Evolutionary conservation across 2,329 filamentous ascomycete species (phyloP).

Genomic region (Talaromyces sp.): DNA sequence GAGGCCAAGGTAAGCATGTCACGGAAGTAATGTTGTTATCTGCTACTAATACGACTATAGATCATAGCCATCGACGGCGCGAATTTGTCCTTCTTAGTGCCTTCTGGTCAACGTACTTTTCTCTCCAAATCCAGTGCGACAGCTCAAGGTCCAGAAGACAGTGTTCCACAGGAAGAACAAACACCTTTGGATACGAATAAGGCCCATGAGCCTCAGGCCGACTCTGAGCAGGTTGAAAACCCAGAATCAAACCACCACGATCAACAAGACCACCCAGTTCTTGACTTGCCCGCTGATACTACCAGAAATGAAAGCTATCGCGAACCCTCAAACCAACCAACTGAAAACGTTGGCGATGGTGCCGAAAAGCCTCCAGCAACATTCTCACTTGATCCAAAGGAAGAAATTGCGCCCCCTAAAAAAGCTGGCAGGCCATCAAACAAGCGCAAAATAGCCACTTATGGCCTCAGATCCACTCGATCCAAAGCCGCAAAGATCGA

Average conservation of each 20-base stretch:
- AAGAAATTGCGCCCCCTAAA: not conserved
- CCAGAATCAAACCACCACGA: not conserved
- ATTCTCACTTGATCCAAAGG: not conserved
- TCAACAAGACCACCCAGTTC: not conserved
- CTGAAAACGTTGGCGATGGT: not conserved
- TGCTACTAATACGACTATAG: conserved; percentile 14
- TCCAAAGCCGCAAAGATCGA: not conserved
- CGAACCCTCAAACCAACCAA: not conserved
- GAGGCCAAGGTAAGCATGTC: conserved; percentile 33
- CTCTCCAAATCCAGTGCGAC: conserved; percentile 16
- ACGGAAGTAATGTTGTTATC: not conserved
- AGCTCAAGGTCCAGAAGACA: not conserved
- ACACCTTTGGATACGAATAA: not conserved
- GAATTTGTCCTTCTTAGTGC: conserved; percentile 33
- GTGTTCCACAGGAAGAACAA: not conserved
- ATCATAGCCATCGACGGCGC: conserved; percentile 29
- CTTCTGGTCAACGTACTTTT: conserved; percentile 33
- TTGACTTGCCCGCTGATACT: not conserved
- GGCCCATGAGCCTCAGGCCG: not conserved
- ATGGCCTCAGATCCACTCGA: not conserved
- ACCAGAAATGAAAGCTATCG: not conserved
- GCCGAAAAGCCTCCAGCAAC: not conserved
- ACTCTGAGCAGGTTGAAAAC: not conserved
- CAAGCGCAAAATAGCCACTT: not conserved
- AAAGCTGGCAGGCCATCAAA: not conserved